These are phyloP conservation scores for Chiua sp. DNA, from an alignment of 1,284 basidiomycete genomes.

Conservation along the genomic window DNA sequence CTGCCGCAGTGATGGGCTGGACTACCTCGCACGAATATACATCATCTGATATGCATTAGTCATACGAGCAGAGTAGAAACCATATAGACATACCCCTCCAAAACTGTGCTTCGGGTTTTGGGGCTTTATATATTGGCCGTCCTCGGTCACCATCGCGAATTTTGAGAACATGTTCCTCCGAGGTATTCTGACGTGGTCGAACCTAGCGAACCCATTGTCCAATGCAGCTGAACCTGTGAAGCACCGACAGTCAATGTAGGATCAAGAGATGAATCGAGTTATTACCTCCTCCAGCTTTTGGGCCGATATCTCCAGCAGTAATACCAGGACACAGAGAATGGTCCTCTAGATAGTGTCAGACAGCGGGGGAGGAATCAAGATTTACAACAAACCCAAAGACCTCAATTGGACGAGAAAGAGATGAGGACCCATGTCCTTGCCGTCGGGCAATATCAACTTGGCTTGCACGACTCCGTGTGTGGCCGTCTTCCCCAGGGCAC, in stretches of 20 bases:
- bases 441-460: slow-evolving; percentile 68
- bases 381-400: slow-evolving; percentile 50
- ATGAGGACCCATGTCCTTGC: slow-evolving; percentile 75
- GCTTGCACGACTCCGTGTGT: slow-evolving; percentile 85
- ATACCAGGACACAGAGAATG: slow-evolving; percentile 70
- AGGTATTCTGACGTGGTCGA: slow-evolving; percentile 76
- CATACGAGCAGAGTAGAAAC: background rate
- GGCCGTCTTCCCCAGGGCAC: slow-evolving; percentile 70
- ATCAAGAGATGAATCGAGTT: background rate
- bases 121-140: slow-evolving; percentile 71
- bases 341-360: slow-evolving; percentile 47
- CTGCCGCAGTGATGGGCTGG: background rate
- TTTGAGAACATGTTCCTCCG: slow-evolving; percentile 78
- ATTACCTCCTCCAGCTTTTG: slow-evolving; percentile 47
- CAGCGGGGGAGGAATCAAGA: background rate
- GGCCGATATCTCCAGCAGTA: slow-evolving; percentile 69
- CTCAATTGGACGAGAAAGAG: slow-evolving; percentile 77
- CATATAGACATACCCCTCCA: slow-evolving; percentile 62
- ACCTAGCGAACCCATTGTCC: slow-evolving; percentile 78
- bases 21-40: slow-evolving; percentile 67
- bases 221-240: slow-evolving; percentile 55
- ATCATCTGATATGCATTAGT: slow-evolving; percentile 57
- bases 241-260: background rate
- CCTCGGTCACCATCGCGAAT: slow-evolving; percentile 73
- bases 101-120: slow-evolving; percentile 79